Evolutionary conservation across 208 protist species (phyloP).

Genomic region (Trichomonas gallinae): DNA sequence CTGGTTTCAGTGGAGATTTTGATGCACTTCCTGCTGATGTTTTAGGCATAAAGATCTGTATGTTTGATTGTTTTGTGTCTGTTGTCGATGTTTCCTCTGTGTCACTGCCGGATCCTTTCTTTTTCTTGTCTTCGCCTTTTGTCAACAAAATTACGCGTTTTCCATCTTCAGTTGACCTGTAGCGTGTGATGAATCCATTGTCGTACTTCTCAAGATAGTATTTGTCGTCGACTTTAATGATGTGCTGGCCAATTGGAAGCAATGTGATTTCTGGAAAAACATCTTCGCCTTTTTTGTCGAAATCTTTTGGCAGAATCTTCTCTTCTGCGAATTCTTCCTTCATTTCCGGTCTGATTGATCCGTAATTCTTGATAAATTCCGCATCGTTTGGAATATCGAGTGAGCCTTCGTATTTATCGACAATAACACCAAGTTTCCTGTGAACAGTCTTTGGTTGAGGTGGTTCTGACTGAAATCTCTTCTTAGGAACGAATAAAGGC

Average conservation of each 20-base stretch:
- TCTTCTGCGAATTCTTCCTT: not conserved
- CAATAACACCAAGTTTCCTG: not conserved
- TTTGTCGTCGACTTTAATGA: not conserved
- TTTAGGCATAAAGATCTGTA: too few species aligned
- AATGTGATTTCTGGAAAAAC: not conserved
- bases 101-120: not conserved
- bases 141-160: not conserved
- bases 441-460: not conserved
- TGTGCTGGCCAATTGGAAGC: not conserved
- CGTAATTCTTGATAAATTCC: not conserved
- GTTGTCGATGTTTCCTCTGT: too few species aligned
- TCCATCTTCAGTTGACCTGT: not conserved
- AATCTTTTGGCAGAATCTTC: not conserved
- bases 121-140: not conserved
- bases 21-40: too few species aligned
- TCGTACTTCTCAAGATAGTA: not conserved
- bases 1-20: too few species aligned
- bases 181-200: not conserved
- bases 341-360: not conserved
- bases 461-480: not conserved
- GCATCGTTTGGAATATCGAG: not conserved
- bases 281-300: not conserved
- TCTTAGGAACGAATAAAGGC: not conserved
- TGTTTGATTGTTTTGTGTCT: too few species aligned
- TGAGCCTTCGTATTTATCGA: not conserved